Conservation (phyloP, 2,329 filamentous ascomycete genomes). For the Aspergillus vadensis region DNA sequence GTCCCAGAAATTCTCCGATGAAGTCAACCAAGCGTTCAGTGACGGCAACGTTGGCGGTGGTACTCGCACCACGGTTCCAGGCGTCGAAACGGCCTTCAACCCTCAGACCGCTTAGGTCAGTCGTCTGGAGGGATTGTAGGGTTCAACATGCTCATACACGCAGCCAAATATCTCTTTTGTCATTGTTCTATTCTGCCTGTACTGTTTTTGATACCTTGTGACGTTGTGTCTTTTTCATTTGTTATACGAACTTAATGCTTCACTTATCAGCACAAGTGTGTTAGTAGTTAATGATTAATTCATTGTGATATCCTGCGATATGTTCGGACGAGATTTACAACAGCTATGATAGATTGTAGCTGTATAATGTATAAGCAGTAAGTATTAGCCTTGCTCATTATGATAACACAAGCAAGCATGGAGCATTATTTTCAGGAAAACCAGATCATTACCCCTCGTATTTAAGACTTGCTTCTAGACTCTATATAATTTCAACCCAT, state of each 20-base stretch:
- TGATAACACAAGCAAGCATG: background rate
- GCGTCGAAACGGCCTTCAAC: conserved; percentile 23
- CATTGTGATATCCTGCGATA: background rate
- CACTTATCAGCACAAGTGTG: background rate
- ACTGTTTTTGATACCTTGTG: background rate
- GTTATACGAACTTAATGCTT: background rate
- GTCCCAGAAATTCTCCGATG: conserved; percentile 35
- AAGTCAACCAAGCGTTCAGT: conserved; percentile 36
- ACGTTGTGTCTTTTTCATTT: background rate
- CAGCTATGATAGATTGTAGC: too few relatives aligned
- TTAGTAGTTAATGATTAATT: conserved; percentile 10
- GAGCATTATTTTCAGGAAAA: background rate
- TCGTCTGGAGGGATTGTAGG: background rate
- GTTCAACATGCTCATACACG: background rate
- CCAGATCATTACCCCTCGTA: background rate
- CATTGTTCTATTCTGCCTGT: conserved; percentile 5
- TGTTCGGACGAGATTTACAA: too few relatives aligned
- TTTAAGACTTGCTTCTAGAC: background rate
- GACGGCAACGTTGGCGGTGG: conserved; percentile 8
- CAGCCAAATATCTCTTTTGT: conserved; percentile 1
- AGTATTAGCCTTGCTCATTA: too few relatives aligned
- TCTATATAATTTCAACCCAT: conserved; percentile 6
- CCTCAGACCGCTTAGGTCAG: conserved; percentile 25
- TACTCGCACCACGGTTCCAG: conserved; percentile 17
- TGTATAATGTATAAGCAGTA: too few relatives aligned